These are phyloP conservation scores for Physaria fendleri DNA, from an alignment of 345 rosid genomes.

Conservation along the genomic window DNA sequence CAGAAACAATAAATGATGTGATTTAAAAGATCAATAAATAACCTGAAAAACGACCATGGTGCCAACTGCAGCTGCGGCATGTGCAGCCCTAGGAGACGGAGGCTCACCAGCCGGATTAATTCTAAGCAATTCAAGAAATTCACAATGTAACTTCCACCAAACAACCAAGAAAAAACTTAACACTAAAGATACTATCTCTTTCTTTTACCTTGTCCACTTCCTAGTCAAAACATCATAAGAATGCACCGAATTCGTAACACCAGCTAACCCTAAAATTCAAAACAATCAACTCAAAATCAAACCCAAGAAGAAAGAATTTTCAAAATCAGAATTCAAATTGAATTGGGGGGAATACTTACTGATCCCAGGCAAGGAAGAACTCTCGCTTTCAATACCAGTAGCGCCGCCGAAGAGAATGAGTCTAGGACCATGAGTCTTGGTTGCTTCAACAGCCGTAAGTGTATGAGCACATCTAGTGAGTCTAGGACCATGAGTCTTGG, in stretches of 20 bases:
- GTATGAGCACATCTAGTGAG: constrained; percentile 85
- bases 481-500: constrained; percentile 87
- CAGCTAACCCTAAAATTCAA: constrained; percentile 64
- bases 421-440: constrained; percentile 87
- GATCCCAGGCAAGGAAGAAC: constrained; percentile 82
- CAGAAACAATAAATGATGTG: neutral
- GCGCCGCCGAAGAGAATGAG: constrained; percentile 96
- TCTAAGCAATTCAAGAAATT: constrained; percentile 36
- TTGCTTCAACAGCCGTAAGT: constrained; percentile 87
- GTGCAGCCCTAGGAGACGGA: constrained; percentile 99
- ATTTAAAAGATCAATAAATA: neutral
- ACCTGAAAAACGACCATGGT: constrained; percentile 99
- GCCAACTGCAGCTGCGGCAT: constrained; percentile 93
- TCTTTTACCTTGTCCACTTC: constrained; percentile 82
- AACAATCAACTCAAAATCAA: constrained; percentile 14
- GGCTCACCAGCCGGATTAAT: constrained; percentile 89
- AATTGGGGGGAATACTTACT: no score
- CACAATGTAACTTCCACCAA: no score
- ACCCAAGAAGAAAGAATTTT: neutral
- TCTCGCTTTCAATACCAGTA: constrained; percentile 95
- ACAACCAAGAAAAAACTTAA: neutral
- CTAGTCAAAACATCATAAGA: constrained; percentile 82
- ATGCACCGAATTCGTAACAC: constrained; percentile 95
- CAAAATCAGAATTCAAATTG: no score
- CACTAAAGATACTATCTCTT: no score